Conservation (phyloP, 768 basidiomycete species). For the Clitopilus passeckerianus region DNA sequence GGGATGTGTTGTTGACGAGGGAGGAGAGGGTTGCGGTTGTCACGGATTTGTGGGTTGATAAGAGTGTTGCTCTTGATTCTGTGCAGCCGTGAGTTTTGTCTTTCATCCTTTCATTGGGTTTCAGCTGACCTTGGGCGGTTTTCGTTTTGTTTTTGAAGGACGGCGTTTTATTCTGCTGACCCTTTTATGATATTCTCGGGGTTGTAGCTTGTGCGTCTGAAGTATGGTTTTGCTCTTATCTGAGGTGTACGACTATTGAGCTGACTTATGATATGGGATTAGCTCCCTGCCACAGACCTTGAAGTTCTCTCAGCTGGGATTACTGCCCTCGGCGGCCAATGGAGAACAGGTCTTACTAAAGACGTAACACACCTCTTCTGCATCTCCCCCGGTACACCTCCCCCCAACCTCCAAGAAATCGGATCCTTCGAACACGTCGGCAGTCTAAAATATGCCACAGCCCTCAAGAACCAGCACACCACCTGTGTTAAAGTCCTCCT, state of each 20-base stretch:
- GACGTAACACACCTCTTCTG: conserved; percentile 89
- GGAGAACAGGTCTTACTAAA: conserved; percentile 67
- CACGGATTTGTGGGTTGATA: conserved; percentile 54
- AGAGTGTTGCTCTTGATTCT: conserved; percentile 53
- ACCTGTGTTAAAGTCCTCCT: conserved; percentile 67
- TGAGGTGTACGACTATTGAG: background rate
- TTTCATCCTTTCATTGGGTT: background rate
- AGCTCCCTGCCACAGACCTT: conserved; percentile 61
- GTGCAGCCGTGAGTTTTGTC: conserved; percentile 44
- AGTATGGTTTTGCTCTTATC: conserved; percentile 27
- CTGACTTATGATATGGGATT: background rate
- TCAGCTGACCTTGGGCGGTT: background rate
- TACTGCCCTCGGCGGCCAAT: conserved; percentile 75
- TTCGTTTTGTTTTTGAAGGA: conserved; percentile 20
- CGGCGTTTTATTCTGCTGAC: conserved; percentile 70
- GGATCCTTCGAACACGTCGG: background rate
- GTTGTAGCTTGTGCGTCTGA: conserved; percentile 69
- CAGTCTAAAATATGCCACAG: conserved; percentile 38
- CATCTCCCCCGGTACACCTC: conserved; percentile 38
- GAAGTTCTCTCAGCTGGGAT: conserved; percentile 74
- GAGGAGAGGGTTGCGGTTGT: conserved; percentile 6
- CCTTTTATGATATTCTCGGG: conserved; percentile 77
- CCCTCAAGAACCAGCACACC: conserved; percentile 52
- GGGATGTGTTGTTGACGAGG: background rate
- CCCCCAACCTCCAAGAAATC: background rate